Base-by-base conservation (phyloP, 768 basidiomycete genomes). In the Leccinum broughii region DNA sequence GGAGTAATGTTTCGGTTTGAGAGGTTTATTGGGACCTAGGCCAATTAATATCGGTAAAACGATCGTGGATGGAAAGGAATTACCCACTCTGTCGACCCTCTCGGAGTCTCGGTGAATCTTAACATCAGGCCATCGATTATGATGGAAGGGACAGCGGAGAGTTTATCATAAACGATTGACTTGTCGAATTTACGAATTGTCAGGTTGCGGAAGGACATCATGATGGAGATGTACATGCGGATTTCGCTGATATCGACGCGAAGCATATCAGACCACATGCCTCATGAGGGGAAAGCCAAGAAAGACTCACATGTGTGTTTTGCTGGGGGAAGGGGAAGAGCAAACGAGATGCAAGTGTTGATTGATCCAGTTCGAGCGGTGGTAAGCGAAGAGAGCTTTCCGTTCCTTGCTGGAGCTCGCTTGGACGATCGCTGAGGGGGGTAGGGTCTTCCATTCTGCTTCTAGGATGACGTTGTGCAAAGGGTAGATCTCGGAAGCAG, bases 151-250 rank as follows among this genome's bases (percentile, higher is more conserved):
- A 92, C 79, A 3, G 75, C 72, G 1, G 79, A 66, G 58, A 96
- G 76, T 59, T 82, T 82, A 51, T 88, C 83, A 44, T 81, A 76
- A 8, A 91, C 58, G 13, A 77, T 76, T 11, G 83, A 79, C 65
- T 85, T 83, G 49, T 83, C 76, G 71, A 68, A 83, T 63, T 34
- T 71, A 63, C 73, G 74, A 55, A 57, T 65, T 7, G 80, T 75
- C 0, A 80, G 68, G 63, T 79, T 77, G 50, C 84, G 81, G 75
- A 95, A 90, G 9, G 82, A 77, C 60, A 95, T 77, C 82, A 98
- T 87, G n/a, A 83, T 77, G 1, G 93, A 86, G 63, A 96, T 87
- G 76, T 93, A 95, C 59, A 88, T 77, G 32, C 95, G 66, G 51
- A 90, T 83, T 76, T 88, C 90, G 52, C 92, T 93, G 67, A 34